Base-by-base conservation (phyloP, 805 yeast genomes). In the Brettanomyces naardenensis region DNA sequence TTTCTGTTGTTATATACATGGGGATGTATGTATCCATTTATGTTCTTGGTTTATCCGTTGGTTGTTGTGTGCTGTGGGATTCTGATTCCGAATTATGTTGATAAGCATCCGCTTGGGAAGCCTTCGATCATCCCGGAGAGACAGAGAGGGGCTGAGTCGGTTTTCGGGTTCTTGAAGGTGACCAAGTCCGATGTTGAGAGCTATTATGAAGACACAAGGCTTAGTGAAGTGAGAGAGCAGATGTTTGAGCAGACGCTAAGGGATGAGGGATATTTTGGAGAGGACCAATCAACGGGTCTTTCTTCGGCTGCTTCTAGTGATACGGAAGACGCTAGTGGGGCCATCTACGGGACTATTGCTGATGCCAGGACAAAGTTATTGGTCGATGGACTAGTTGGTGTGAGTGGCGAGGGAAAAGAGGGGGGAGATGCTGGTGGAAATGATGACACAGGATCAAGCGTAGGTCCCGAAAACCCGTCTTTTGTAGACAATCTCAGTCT, bases 21-120 rank as follows among this genome's bases (percentile, higher is more conserved):
- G 42, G 62, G 79, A 1, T 82, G 92, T 48, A 56, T 80, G 26
- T 72, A 82, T 61, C 95, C 95, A 0, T 77, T 77, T 52, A 57
- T 82, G 35, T 62, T 85, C 10, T 56, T 82, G 28, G 66, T 77
- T 1, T 65, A 78, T 23, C 96, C 96, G 0, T 47, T 80, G 2
- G 66, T 64, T 35, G 33, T 84, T 3, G 47, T 81, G 22, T 23
- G 25, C 11, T 64, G 69, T 39, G 78, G 76, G 1, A 62, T 80
- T 3, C 68, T 88, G 63, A 62, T 81, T 1, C 90, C 94, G 0
- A 85, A 80, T 4, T 88, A 79, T 50, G 62, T 73, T 15, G 65
- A 70, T 35, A 65, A 85, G 36, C 92, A 86, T 53, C 92, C 92
- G 0, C 56, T 72, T 44, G 59, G 62, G 18, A 62, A 64, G 13